Percentiles rank a stretch among this genome's conserved stretches.
Evolutionary conservation across 495 filamentous ascomycete genomes (phyloP).

Genomic region (Glonium stellatum): DNA sequence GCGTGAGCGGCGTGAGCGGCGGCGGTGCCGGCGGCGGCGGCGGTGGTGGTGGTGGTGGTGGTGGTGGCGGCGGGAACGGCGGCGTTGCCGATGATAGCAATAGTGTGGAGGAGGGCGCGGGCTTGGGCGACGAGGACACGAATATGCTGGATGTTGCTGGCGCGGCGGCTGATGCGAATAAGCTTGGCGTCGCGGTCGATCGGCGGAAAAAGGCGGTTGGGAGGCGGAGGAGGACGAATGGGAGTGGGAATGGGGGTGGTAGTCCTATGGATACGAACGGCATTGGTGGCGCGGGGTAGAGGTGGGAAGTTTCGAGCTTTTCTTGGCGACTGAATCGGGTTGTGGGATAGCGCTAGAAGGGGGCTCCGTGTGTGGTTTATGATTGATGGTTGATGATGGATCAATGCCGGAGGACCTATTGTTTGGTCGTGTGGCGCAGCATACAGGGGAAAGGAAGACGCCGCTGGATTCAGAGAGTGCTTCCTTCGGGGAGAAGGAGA

Average conservation of each 20-base stretch:
- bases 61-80: no score
- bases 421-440: no score
- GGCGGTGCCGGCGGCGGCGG: slow-evolving; percentile 30
- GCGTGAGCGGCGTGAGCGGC: not conserved
- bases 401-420: no score
- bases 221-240: slow-evolving; percentile 26
- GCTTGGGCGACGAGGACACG: slow-evolving; percentile 39
- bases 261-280: slow-evolving; percentile 36
- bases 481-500: not conserved
- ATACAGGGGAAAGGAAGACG: no score
- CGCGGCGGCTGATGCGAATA: slow-evolving; percentile 26
- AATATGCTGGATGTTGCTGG: slow-evolving; percentile 40
- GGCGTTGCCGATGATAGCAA: no score
- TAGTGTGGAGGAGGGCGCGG: no score
- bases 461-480: not conserved
- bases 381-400: no score
- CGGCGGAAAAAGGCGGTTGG: slow-evolving; percentile 27
- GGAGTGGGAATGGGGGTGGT: slow-evolving; percentile 15
- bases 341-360: no score
- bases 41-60: slow-evolving; percentile 33
- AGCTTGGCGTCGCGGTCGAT: slow-evolving; percentile 1
- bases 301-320: no score
- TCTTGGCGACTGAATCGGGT: no score
- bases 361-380: no score
- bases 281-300: slow-evolving; percentile 3